Conservation (phyloP, 495 filamentous ascomycete genomes). For the Haplographium delicatum region DNA sequence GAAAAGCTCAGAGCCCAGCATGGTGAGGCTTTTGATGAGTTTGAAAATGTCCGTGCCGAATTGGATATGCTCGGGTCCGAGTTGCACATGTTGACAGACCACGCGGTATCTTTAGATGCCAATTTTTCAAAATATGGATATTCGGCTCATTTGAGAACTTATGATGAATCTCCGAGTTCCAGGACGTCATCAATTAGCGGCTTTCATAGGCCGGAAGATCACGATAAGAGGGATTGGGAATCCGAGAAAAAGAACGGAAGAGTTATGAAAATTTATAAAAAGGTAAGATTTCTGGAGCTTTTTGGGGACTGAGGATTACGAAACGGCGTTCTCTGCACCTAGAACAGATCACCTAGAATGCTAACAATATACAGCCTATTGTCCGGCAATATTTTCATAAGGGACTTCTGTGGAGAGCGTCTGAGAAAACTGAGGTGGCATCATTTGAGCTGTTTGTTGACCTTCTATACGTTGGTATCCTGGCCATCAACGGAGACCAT, state of each 20-base stretch:
- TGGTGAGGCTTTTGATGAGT: slow-evolving; percentile 42
- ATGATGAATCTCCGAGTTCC: slow-evolving; percentile 17
- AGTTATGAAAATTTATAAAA: slow-evolving; percentile 47
- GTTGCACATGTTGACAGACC: slow-evolving; percentile 46
- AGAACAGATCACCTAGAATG: not conserved
- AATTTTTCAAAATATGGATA: slow-evolving; percentile 57
- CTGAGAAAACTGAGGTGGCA: slow-evolving; percentile 44
- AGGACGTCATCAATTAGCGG: slow-evolving; percentile 28
- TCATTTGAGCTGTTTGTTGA: slow-evolving; percentile 56
- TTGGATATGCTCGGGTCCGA: slow-evolving; percentile 43
- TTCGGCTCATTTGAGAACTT: slow-evolving; percentile 45
- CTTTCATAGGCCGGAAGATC: slow-evolving; percentile 26
- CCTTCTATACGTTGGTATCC: slow-evolving; percentile 39
- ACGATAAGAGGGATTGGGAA: slow-evolving; percentile 38
- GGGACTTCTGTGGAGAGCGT: slow-evolving; percentile 53
- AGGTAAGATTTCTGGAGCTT: slow-evolving; percentile 14
- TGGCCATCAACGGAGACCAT: slow-evolving; percentile 48
- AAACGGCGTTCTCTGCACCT: too few species aligned
- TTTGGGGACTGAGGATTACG: too few species aligned
- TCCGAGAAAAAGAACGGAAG: slow-evolving; percentile 36
- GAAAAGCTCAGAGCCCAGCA: slow-evolving; percentile 37
- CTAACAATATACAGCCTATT: slow-evolving; percentile 34
- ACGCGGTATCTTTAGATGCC: slow-evolving; percentile 44
- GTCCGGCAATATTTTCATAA: slow-evolving; percentile 58
- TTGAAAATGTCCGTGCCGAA: slow-evolving; percentile 44